Base-by-base conservation (phyloP, 345 rosid genomes). In the Salix exigua region DNA sequence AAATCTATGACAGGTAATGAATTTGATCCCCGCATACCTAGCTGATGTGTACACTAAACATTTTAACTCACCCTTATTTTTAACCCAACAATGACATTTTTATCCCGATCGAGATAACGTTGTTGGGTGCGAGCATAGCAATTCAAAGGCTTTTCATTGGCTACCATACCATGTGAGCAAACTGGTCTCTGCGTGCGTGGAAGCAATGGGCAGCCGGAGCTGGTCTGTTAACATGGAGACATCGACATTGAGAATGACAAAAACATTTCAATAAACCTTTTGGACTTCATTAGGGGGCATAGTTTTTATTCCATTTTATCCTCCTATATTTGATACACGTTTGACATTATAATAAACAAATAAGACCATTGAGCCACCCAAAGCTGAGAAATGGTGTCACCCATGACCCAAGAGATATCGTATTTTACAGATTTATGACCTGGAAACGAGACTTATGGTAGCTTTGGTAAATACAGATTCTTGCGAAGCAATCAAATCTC, bases 391-490 rank as follows among this genome's bases (percentile, higher is more conserved):
- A 38, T 73, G 33, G 2, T 42, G 75, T 75, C 79, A 80, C 62
- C 33, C 42, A 53, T 80, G 81, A 83, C 28, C n/a, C 64, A 5
- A 46, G 33, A 25, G 28, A 5, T n/a, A 25, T 58, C 55, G n/a
- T 46, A 50, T 63, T 26, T 63, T 18, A 30, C 8, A 63, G 42
- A 65, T 6, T 67, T 67, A 18, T 62, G 77, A 77, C 60, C 78
- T 31, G 75, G 55, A 75, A 82, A 72, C 64, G 19, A 60, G 77
- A 73, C 63, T 55, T 26, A 16, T 26, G 73, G 73, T 62, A 72
- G 72, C 78, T 66, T 78, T 53, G 68, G 74, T 23, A 75, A 75
- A 55, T 74, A 77, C 51, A 65, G 70, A 77, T 53, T 65, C 84
- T 76, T 81, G 69, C 16, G 44, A 31, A 51, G 30, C 81, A 79